A percentile compares a stretch with the other conserved stretches of the same genome.
Conservation (phyloP, 352 stramenopile species). For the Phytophthora pseudosyringae region DNA sequence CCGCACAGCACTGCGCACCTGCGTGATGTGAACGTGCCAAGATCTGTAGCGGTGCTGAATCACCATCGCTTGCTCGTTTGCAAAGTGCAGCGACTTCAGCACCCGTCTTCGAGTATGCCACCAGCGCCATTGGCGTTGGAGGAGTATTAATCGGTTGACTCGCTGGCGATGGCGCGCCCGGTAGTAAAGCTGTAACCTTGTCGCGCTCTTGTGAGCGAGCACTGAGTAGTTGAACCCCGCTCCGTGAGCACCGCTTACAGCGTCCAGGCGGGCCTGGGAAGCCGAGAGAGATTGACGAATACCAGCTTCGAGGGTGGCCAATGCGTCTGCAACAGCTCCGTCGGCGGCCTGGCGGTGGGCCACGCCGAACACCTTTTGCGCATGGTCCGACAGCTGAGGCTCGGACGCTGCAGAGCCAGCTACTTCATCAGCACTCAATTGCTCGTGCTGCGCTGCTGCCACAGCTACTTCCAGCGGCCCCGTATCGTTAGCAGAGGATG, state of each 20-base stretch:
- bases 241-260: slow-evolving; percentile 25
- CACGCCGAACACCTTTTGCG: slow-evolving; percentile 22
- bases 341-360: slow-evolving; percentile 19
- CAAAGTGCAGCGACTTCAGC: slow-evolving; percentile 22
- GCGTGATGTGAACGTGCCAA: slow-evolving; percentile 21
- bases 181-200: slow-evolving; percentile 47
- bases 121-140: slow-evolving; percentile 51
- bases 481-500: neutral
- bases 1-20: slow-evolving; percentile 29
- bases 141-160: slow-evolving; percentile 24
- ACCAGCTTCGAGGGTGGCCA: slow-evolving; percentile 51
- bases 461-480: neutral
- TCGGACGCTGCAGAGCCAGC: neutral
- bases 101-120: slow-evolving; percentile 21
- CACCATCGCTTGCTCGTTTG: slow-evolving; percentile 22
- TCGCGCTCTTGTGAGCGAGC: slow-evolving; percentile 42
- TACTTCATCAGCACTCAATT: neutral
- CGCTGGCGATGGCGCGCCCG: slow-evolving; percentile 37
- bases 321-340: slow-evolving; percentile 42
- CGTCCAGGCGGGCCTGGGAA: slow-evolving; percentile 27
- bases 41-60: slow-evolving; percentile 51
- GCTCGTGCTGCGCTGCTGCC: neutral
- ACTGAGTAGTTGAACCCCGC: slow-evolving; percentile 54
- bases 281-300: slow-evolving; percentile 53
- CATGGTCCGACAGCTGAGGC: slow-evolving; percentile 18